Conservation (phyloP, 2,329 filamentous ascomycete genomes). For the Xylariaceae sp. region DNA sequence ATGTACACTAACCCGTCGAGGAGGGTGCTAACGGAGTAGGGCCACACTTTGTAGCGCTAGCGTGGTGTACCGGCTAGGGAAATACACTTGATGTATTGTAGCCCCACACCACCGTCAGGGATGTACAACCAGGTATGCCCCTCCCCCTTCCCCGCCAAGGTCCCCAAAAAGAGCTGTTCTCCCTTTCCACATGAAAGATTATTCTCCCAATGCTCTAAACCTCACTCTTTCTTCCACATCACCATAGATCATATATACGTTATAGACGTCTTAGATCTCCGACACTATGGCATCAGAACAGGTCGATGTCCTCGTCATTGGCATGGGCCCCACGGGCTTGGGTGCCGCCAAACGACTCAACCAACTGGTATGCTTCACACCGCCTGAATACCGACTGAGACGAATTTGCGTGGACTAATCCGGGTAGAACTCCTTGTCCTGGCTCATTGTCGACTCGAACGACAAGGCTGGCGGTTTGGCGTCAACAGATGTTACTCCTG, state of each 20-base stretch:
- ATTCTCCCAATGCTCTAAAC: constrained; percentile 11
- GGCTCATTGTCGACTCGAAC: constrained; percentile 91
- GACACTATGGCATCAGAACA: constrained; percentile 39
- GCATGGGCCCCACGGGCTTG: constrained; percentile 92
- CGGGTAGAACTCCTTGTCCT: constrained; percentile 77
- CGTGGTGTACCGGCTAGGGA: background rate
- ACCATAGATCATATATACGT: background rate
- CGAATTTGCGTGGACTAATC: constrained; percentile 23
- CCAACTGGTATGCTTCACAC: constrained; percentile 67
- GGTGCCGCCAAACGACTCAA: constrained; percentile 97
- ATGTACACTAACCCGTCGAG: too few species aligned
- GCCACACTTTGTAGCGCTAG: background rate
- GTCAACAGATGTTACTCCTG: constrained; percentile 87
- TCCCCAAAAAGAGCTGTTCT: constrained; percentile 16
- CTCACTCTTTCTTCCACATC: background rate
- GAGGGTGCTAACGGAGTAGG: background rate
- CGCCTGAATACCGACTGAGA: constrained; percentile 19
- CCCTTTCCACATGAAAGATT: constrained; percentile 10
- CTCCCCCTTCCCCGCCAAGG: constrained; percentile 13
- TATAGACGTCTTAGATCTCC: constrained; percentile 11
- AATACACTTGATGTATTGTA: background rate
- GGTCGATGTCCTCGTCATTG: constrained; percentile 96
- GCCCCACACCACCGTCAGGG: constrained; percentile 15
- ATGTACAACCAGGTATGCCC: constrained; percentile 11
- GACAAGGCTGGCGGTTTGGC: constrained; percentile 92